A percentile compares a stretch with the other conserved stretches of the same genome.
Evolutionary conservation across 495 filamentous ascomycete genomes (phyloP).

Genomic region (Thozetella sp.): DNA sequence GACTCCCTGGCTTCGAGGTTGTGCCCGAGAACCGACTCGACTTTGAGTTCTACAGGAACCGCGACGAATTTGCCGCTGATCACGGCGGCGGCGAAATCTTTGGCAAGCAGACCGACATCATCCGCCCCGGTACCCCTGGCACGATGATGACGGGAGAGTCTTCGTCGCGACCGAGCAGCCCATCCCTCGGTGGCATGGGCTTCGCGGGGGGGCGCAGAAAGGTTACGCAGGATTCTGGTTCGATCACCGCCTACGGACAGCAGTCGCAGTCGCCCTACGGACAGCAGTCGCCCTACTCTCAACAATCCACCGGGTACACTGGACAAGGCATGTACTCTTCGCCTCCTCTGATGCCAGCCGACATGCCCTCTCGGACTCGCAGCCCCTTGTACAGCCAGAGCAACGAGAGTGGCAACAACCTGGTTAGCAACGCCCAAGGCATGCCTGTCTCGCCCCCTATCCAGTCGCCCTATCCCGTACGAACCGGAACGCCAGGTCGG

Average conservation of each 20-base stretch:
- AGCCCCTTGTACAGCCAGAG: constrained; percentile 38
- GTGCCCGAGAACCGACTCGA: constrained; percentile 90
- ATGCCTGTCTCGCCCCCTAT: constrained; percentile 32
- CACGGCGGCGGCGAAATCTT: constrained; percentile 79
- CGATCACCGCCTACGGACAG: constrained; percentile 17
- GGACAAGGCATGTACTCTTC: constrained; percentile 11
- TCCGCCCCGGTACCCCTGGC: constrained; percentile 68
- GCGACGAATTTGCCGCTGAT: constrained; percentile 85
- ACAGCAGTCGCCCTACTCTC: background rate
- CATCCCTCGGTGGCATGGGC: constrained; percentile 32
- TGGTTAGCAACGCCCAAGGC: constrained; percentile 39
- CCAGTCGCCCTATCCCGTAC: background rate
- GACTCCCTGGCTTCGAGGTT: constrained; percentile 74
- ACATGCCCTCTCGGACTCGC: constrained; percentile 19
- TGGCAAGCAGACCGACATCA: constrained; percentile 65
- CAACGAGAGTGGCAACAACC: constrained; percentile 45
- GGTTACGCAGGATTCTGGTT: constrained; percentile 14
- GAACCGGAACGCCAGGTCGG: background rate
- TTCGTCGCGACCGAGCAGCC: constrained; percentile 40
- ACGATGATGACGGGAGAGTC: constrained; percentile 43
- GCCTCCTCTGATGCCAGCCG: constrained; percentile 10
- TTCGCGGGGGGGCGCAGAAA: constrained; percentile 16
- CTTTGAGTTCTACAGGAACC: constrained; percentile 88
- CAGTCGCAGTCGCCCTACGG: constrained; percentile 10
- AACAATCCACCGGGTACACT: constrained; percentile 12